Percentiles rank a stretch among this genome's conserved stretches.
phyloP scores from a whole-genome alignment of 2,329 filamentous ascomycete genomes.

The Elsinoe australis region DNA sequence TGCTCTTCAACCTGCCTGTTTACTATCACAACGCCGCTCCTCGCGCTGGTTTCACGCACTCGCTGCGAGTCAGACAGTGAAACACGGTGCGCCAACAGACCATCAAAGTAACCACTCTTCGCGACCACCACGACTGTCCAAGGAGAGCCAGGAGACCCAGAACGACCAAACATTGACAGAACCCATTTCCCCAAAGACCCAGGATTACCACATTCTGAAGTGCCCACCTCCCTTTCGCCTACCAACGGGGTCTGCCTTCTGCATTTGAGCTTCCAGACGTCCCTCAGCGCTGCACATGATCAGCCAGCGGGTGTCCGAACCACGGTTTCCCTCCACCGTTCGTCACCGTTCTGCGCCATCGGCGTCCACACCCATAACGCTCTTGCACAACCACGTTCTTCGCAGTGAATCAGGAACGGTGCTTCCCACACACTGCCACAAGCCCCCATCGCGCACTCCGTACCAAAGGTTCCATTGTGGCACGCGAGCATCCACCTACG shows the following conservation, averaged over 20 bases:
- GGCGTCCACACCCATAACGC: conserved; percentile 11
- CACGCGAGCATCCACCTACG: conserved; percentile 10
- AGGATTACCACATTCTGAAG: conserved; percentile 5
- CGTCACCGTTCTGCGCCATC: conserved; percentile 2
- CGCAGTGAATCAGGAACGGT: conserved; percentile 10
- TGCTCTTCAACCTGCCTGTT: conserved; percentile 8
- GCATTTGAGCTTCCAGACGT: conserved; percentile 8
- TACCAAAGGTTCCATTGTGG: conserved; percentile 8
- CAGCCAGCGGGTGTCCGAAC: neutral
- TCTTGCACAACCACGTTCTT: neutral
- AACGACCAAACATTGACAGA: too few species aligned
- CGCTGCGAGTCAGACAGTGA: neutral
- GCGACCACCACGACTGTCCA: neutral
- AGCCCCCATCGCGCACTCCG: conserved; percentile 1
- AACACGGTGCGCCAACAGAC: neutral
- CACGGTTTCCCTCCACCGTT: conserved; percentile 10
- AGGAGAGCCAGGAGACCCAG: neutral
- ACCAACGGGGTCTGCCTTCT: too few species aligned
- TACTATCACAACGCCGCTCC: conserved; percentile 6
- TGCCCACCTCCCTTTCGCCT: too few species aligned
- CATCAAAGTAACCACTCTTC: neutral
- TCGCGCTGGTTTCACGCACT: neutral
- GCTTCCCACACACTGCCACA: neutral
- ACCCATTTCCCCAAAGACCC: too few species aligned
- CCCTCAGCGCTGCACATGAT: conserved; percentile 9